These are phyloP conservation scores for Cryptococcus hybrid DNA, from an alignment of 1,284 basidiomycete genomes.

Conservation along the genomic window DNA sequence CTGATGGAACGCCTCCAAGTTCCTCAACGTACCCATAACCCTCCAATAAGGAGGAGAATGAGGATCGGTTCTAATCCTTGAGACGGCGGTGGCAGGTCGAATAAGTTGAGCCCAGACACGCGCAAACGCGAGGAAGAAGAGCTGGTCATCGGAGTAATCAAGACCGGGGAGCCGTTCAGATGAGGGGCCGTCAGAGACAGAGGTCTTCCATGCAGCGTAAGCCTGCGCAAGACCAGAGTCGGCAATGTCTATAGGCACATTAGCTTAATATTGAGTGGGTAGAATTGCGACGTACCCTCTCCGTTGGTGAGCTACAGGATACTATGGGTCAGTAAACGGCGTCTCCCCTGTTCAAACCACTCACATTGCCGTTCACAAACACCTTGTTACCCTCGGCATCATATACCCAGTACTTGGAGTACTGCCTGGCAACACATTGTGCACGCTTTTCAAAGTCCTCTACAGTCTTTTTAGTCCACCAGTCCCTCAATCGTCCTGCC, in stretches of 20 bases:
- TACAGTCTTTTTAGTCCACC: slow-evolving; percentile 75
- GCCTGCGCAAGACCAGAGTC: slow-evolving; percentile 82
- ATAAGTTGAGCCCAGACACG: slow-evolving; percentile 35
- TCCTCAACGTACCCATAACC: slow-evolving; percentile 72
- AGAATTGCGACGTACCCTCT: slow-evolving; percentile 52
- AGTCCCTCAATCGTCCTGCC: slow-evolving; percentile 60
- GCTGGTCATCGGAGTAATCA: slow-evolving; percentile 73
- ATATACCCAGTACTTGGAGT: slow-evolving; percentile 75
- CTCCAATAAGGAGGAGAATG: slow-evolving; percentile 80
- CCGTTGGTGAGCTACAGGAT: slow-evolving; percentile 62
- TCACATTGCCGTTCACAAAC: slow-evolving; percentile 74
- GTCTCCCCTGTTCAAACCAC: slow-evolving; percentile 15
- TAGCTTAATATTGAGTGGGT: not conserved
- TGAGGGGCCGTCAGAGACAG: slow-evolving; percentile 58
- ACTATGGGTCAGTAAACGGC: slow-evolving; percentile 2
- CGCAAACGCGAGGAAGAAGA: slow-evolving; percentile 85
- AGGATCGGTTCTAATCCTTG: slow-evolving; percentile 78
- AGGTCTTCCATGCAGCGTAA: slow-evolving; percentile 80
- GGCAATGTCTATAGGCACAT: slow-evolving; percentile 62
- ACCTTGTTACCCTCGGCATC: slow-evolving; percentile 80
- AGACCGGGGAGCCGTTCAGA: slow-evolving; percentile 67
- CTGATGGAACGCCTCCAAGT: slow-evolving; percentile 47
- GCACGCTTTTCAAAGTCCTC: slow-evolving; percentile 78
- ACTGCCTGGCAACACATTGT: slow-evolving; percentile 86
- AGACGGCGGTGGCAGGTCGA: slow-evolving; percentile 57